A percentile compares a stretch with the other conserved stretches of the same genome.
Evolutionary conservation across 176 grass and related monocot genomes (phyloP).

Genomic region (Cenchrus americanus): DNA sequence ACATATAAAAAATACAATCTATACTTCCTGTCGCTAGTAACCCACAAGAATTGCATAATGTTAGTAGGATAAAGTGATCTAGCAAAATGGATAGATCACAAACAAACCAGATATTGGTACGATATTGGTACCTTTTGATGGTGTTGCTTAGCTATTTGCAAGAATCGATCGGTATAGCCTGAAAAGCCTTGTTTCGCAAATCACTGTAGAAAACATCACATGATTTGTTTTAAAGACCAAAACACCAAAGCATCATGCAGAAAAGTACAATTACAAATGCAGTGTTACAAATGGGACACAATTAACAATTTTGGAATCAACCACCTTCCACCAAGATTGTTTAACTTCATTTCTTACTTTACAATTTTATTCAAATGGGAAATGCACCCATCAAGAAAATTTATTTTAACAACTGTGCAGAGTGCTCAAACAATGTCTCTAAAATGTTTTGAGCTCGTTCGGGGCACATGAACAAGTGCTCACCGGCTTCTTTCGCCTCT

Average conservation of each 20-base stretch:
- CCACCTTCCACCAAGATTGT: neutral
- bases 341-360: conserved; percentile 4
- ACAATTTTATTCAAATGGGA: neutral
- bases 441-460: no score
- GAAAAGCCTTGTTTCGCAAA: conserved; percentile 94
- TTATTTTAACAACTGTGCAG: neutral
- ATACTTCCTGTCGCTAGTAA: neutral
- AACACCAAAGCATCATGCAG: conserved; percentile 19
- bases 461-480: no score
- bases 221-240: neutral
- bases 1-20: no score
- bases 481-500: no score
- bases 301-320: neutral
- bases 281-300: conserved; percentile 14
- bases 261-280: conserved; percentile 9
- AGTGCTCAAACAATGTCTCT: conserved; percentile 18
- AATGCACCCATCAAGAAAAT: neutral
- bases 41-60: conserved; percentile 23
- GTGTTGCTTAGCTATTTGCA: conserved; percentile 81
- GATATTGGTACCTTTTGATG: no score
- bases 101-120: conserved; percentile 46
- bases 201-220: conserved; percentile 57
- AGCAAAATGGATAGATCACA: conserved; percentile 3
- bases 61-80: conserved; percentile 2
- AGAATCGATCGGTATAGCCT: conserved; percentile 94